Evolutionary conservation across 1,284 basidiomycete genomes (phyloP), one percentile per base, ranked within the genome.

Genomic region (Cutaneotrichosporon daszewskae): DNA sequence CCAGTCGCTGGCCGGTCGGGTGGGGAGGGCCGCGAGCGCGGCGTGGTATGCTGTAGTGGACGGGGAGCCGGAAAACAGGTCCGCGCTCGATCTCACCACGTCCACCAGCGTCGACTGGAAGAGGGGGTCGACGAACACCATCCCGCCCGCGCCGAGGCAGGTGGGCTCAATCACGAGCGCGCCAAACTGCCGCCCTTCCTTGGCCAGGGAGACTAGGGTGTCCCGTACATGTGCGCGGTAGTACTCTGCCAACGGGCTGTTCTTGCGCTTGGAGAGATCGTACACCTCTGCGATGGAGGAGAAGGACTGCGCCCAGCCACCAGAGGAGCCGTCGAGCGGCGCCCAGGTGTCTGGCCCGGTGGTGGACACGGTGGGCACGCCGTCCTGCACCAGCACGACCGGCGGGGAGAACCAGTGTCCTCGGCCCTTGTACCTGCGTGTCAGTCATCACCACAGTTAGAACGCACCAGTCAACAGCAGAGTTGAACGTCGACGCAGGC

Each of bases 101-200:
- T 95, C 88, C 36, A 96, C 75, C 48, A 98, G 72, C 29, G 90
- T 74, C 17, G 87, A 79, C 66, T 98, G 94, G 77, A 94, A 97
- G 26, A 98, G 81, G 1, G 94, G 94, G 61, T 98, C 94, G 36
- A 97, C 90, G 63, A 96, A 97, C 29, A 92, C 76, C 94, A 97
- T 97, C 0, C 94, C 94, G 0, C 89, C 94, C 0, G 94, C 92
- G 13, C 94, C 94, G 77, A 97, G 84, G 23, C 95, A 80, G 13
- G 95, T 77, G 0, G 94, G 94, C 66, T 98, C 94, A 27, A 98
- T 73, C 12, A 97, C 81, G 12, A 97, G 76, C 0, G 88, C 86
- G 13, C 77, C 78, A 45, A 79, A 78, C 23, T 67, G 63, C 23
- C 71, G 53, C 1, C 64, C 64, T 62, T 72, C 18, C 57, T 67